phyloP scores from a whole-genome alignment of 2,329 filamentous ascomycete genomes.

The Cordyceps pruinosa region DNA sequence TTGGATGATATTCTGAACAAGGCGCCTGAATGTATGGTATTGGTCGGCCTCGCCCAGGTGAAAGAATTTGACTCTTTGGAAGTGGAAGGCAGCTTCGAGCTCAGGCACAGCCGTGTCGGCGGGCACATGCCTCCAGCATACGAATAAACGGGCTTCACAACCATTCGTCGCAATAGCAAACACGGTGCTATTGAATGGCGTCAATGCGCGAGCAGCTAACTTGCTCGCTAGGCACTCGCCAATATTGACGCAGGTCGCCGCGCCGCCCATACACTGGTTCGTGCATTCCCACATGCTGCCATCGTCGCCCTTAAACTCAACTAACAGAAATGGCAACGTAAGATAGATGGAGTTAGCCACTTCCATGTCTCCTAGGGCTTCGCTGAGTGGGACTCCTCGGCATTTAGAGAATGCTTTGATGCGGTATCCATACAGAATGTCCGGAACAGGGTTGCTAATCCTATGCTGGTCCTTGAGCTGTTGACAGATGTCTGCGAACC shows the following conservation, averaged over 20 bases:
- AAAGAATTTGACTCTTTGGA: background rate
- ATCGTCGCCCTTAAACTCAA: conserved; percentile 22
- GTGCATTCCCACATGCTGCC: conserved; percentile 28
- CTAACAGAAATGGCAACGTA: conserved; percentile 13
- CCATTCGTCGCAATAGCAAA: background rate
- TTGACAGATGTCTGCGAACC: too few relatives aligned
- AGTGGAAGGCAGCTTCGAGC: background rate
- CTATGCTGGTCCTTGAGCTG: background rate
- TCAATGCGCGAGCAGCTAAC: accelerated
- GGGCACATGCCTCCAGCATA: background rate
- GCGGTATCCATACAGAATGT: background rate
- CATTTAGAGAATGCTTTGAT: background rate
- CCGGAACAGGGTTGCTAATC: background rate
- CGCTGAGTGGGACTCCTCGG: too few relatives aligned
- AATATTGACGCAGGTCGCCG: conserved; percentile 27
- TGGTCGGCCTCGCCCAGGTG: too few relatives aligned
- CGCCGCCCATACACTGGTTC: conserved; percentile 29
- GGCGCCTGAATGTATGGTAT: too few relatives aligned
- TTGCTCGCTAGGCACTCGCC: conserved; percentile 6
- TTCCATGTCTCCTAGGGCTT: background rate
- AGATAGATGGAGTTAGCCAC: background rate
- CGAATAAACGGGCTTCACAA: background rate
- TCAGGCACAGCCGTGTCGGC: too few relatives aligned
- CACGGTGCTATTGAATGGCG: background rate
- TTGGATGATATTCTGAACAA: too few relatives aligned